Percentiles rank a stretch among this genome's conserved stretches.
phyloP scores from a whole-genome alignment of 2,329 filamentous ascomycete species.

The Westerdykella aurantiaca region DNA sequence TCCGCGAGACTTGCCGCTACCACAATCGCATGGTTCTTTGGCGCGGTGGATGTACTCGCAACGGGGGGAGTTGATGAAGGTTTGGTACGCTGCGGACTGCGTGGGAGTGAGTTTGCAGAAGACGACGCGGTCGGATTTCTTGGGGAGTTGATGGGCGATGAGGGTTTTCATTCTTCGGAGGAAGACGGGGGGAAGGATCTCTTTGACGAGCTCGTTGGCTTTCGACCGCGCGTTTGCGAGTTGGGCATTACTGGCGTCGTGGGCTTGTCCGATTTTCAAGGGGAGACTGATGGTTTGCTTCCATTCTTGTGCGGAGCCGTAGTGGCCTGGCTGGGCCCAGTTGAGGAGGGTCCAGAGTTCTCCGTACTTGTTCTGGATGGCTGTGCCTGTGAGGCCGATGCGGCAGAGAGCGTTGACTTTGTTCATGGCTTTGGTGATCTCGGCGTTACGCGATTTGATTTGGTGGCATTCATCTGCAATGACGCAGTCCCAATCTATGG shows the following conservation, averaged over 20 bases:
- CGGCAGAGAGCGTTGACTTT: conserved; percentile 86
- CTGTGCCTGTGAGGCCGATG: conserved; percentile 89
- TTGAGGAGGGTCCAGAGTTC: conserved; percentile 95
- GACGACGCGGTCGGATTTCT: conserved; percentile 89
- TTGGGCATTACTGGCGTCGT: conserved; percentile 80
- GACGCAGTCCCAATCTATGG: conserved; percentile 86
- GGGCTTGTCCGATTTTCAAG: conserved; percentile 80
- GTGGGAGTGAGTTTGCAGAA: conserved; percentile 85
- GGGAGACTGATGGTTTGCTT: conserved; percentile 70
- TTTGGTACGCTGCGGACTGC: conserved; percentile 77
- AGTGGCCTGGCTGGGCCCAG: conserved; percentile 82
- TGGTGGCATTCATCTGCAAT: conserved; percentile 91
- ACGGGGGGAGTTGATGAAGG: conserved; percentile 67
- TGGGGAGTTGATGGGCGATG: conserved; percentile 86
- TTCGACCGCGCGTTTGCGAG: conserved; percentile 75
- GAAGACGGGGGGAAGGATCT: conserved; percentile 84
- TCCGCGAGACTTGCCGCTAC: conserved; percentile 63
- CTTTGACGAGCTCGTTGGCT: conserved; percentile 76
- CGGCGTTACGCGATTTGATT: conserved; percentile 73
- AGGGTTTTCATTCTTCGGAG: conserved; percentile 87
- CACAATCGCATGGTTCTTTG: conserved; percentile 63
- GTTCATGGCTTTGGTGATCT: conserved; percentile 80
- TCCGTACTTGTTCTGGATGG: conserved; percentile 96
- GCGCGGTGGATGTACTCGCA: conserved; percentile 64
- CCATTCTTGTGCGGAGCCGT: conserved; percentile 69